These are phyloP conservation scores for Phialophora verrucosa DNA, from an alignment of 2,329 filamentous ascomycete genomes.

Conservation along the genomic window DNA sequence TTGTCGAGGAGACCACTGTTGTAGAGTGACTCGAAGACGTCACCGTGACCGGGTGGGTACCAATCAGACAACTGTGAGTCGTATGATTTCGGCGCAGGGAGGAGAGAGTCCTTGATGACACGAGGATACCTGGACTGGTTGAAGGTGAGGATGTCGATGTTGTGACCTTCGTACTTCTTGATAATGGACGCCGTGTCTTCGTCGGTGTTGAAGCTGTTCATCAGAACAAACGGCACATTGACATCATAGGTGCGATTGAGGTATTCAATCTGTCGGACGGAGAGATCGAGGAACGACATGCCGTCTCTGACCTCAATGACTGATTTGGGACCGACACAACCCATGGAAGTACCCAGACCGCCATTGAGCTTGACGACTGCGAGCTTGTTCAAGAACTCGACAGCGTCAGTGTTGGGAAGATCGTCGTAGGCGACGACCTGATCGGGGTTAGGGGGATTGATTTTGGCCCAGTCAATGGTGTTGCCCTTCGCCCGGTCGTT, in stretches of 20 bases:
- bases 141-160: slow-evolving; percentile 99
- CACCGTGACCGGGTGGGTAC: slow-evolving; percentile 99
- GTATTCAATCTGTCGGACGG: slow-evolving; percentile 98
- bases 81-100: slow-evolving; percentile 89
- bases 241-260: slow-evolving; percentile 97
- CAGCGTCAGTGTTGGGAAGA: slow-evolving; percentile 85
- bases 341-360: slow-evolving; percentile 99
- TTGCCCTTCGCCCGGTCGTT: slow-evolving; percentile 99
- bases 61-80: slow-evolving; percentile 91
- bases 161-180: slow-evolving; percentile 99
- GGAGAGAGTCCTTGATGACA: slow-evolving; percentile 96
- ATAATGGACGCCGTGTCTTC: slow-evolving; percentile 98
- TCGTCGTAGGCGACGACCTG: slow-evolving; percentile 96
- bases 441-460: slow-evolving; percentile 86
- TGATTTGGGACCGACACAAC: slow-evolving; percentile 98
- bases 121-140: slow-evolving; percentile 99
- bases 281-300: slow-evolving; percentile 99
- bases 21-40: slow-evolving; percentile 99
- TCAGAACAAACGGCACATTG: slow-evolving; percentile 97
- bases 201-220: slow-evolving; percentile 99
- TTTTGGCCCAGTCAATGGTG: slow-evolving; percentile 93
- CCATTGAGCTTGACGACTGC: slow-evolving; percentile 99
- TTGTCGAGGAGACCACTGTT: slow-evolving; percentile 98
- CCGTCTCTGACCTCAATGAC: slow-evolving; percentile 99
- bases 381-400: slow-evolving; percentile 94